Percentiles rank a stretch among this genome's conserved stretches.
Evolutionary conservation across 2,329 filamentous ascomycete species (phyloP).

Genomic region (Pseudophaeomoniella oleicola): DNA sequence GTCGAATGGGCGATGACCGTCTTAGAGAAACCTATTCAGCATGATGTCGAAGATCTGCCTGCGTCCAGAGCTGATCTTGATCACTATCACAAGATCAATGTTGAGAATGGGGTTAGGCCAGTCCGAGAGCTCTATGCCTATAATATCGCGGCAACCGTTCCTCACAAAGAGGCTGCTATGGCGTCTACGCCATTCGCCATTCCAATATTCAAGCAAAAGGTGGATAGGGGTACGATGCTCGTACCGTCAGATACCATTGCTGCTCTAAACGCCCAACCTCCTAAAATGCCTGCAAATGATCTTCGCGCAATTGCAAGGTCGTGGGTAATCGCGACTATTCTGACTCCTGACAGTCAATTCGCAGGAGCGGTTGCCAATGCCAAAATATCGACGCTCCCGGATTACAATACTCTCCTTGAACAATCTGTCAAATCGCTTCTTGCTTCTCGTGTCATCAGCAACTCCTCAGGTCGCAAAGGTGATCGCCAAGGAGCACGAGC

Average conservation of each 20-base stretch:
- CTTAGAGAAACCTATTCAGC: slow-evolving; percentile 22
- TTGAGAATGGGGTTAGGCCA: slow-evolving; percentile 15
- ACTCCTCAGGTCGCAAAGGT: slow-evolving; percentile 16
- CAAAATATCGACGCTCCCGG: slow-evolving; percentile 12
- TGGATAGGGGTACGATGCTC: slow-evolving; percentile 1
- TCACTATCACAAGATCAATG: slow-evolving; percentile 24
- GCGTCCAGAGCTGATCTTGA: slow-evolving; percentile 26
- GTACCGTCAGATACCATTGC: neutral
- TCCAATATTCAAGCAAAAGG: slow-evolving; percentile 10
- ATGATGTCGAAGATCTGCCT: slow-evolving; percentile 26
- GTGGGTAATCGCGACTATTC: slow-evolving; percentile 33
- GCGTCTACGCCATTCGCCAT: slow-evolving; percentile 21
- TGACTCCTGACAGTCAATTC: slow-evolving; percentile 28
- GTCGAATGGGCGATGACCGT: slow-evolving; percentile 30
- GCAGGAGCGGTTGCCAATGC: slow-evolving; percentile 19
- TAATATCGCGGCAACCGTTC: slow-evolving; percentile 16
- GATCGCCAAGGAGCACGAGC: slow-evolving; percentile 23
- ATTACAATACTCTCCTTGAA: slow-evolving; percentile 18
- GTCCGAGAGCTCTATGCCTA: slow-evolving; percentile 22
- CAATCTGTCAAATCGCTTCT: slow-evolving; percentile 25
- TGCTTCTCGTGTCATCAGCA: slow-evolving; percentile 22
- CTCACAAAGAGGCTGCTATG: slow-evolving; percentile 19
- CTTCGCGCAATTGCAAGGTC: slow-evolving; percentile 24
- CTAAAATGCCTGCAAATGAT: neutral
- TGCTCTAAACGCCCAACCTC: neutral